Evolutionary conservation across 176 grass and related monocot species (phyloP), one percentile per base, ranked within the genome.

Genomic region (barley (Hordeum vulgare)): DNA sequence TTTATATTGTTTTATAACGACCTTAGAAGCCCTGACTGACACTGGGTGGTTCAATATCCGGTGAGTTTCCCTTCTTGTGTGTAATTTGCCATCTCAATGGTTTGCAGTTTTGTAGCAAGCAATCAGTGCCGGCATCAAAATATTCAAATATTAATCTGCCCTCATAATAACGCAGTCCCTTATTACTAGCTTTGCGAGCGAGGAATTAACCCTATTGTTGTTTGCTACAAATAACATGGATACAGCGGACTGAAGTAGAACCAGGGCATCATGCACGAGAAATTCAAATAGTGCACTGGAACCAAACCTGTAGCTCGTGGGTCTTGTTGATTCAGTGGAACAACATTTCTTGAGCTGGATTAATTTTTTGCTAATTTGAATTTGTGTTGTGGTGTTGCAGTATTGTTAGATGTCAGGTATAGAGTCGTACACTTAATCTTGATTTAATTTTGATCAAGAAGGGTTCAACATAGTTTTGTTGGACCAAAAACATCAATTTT

Each of bases 351-450:
- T 61, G 11, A 61, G 59, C 23, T 61, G 24, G 23, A 27, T 61
- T 31, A 31, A 31, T 61, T 61, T 61, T 26, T 61, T 59, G 58
- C 29, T 31, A 31, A 67, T 67, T 18, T 57, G 63, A 47, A 18
- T 80, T 42, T 86, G 20, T 54, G 29, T 27, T 87, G 57, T 63
- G 61, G 3, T 25, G 13, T 56, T 54, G 14, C 28, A 70, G 11
- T 51, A 71, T 56, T 69, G 7, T 61, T 8, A 61, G 2, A 14
- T 60, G 35, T 35, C 78, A 80, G 42, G 18, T 67, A 54, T 20
- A 80, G 37, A 65, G 57, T 75, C 69, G 31, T 75, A 56, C 20
- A 33, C 42, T 66, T 80, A 40, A 33, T 65, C 49, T 86, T 57
- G 24, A 28, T n/a, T 49, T 18, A 34, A 35, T 66, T 36, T 67